Conservation (phyloP, 371 early-diverging fungal genomes). For the Apophysomyces elegans region DNA sequence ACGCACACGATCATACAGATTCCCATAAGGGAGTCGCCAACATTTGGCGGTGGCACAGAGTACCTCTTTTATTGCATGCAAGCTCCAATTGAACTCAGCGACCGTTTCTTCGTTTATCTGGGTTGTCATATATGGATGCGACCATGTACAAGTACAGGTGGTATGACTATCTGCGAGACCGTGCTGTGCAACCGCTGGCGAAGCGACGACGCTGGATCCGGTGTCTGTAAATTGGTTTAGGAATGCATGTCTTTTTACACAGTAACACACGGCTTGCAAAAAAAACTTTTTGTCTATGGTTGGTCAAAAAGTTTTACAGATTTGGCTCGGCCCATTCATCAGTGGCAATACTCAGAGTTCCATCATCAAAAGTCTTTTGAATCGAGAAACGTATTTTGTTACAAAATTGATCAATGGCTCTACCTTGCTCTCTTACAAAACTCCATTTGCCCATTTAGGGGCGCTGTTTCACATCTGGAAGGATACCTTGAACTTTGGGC, state of each 20-base stretch:
- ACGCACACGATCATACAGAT: conserved; percentile 60
- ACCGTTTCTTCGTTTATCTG: conserved; percentile 56
- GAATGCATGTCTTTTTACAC: not conserved
- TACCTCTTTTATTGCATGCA: conserved; percentile 56
- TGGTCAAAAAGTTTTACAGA: conserved; percentile 33
- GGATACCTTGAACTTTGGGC: conserved; percentile 19
- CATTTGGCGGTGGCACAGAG: conserved; percentile 56
- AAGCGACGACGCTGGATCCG: conserved; percentile 50
- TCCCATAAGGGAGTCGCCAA: conserved; percentile 61
- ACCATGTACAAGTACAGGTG: conserved; percentile 61
- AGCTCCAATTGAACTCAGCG: conserved; percentile 61
- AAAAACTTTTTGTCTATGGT: no score
- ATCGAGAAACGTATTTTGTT: no score
- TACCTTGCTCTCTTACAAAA: conserved; percentile 14
- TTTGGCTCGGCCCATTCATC: conserved; percentile 30
- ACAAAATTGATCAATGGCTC: not conserved
- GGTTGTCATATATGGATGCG: conserved; percentile 61
- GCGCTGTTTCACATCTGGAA: conserved; percentile 26
- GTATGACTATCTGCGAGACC: conserved; percentile 51
- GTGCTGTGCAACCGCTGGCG: conserved; percentile 48
- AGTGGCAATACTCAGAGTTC: conserved; percentile 19
- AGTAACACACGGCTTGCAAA: conserved; percentile 23
- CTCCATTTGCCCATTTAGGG: conserved; percentile 24
- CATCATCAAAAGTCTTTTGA: conserved; percentile 26
- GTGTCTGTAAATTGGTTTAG: conserved; percentile 22